A percentile compares a stretch with the other conserved stretches of the same genome.
Evolutionary conservation across 345 rosid species (phyloP).

Genomic region (Mangifera indica): DNA sequence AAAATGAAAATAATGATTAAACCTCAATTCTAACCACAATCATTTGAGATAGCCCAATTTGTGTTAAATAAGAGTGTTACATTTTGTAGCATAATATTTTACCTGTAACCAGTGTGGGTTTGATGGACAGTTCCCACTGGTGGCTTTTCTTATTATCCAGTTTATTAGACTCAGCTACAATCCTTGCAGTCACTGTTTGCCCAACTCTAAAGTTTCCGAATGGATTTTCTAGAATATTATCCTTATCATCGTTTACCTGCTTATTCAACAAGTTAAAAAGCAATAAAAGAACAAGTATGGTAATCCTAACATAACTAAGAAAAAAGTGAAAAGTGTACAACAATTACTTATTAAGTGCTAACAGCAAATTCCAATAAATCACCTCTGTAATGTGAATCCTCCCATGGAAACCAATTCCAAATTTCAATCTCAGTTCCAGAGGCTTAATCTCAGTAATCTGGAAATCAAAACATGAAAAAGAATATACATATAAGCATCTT

Average conservation of each 20-base stretch:
- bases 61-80: neutral
- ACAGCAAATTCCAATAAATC: slow-evolving; percentile 24
- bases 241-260: slow-evolving; percentile 64
- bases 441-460: slow-evolving; percentile 90
- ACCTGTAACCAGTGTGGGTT: slow-evolving; percentile 68
- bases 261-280: slow-evolving; percentile 24
- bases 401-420: slow-evolving; percentile 75
- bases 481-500: neutral
- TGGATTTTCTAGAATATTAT: slow-evolving; percentile 49
- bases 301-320: slow-evolving; percentile 5
- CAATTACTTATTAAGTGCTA: slow-evolving; percentile 14
- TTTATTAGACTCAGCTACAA: slow-evolving; percentile 56
- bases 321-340: neutral
- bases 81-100: slow-evolving; percentile 17
- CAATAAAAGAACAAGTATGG: neutral
- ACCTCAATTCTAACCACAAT: neutral
- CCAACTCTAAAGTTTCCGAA: slow-evolving; percentile 73
- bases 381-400: slow-evolving; percentile 94
- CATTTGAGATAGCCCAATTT: neutral
- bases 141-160: slow-evolving; percentile 46
- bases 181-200: slow-evolving; percentile 74
- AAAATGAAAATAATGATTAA: neutral
- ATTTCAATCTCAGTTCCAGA: slow-evolving; percentile 78
- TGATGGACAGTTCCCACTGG: slow-evolving; percentile 84
- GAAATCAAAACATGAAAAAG: slow-evolving; percentile 22